A percentile compares a stretch with the other conserved stretches of the same genome.
Evolutionary conservation across 2,329 filamentous ascomycete species (phyloP).

Genomic region (Paracamarosporium sp.): DNA sequence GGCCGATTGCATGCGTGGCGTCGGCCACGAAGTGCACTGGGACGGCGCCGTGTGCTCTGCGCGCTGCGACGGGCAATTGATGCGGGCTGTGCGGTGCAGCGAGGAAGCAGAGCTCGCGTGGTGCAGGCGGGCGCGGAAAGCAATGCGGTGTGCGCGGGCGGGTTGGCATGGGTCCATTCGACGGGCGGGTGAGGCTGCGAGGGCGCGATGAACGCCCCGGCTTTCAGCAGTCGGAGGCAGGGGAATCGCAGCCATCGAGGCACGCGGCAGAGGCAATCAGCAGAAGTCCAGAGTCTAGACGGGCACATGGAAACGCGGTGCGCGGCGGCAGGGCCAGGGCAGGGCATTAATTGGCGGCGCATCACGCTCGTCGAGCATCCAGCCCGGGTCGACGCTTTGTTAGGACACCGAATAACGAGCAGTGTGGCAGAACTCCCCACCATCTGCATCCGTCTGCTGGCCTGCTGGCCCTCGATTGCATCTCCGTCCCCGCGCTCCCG

Average conservation of each 20-base stretch:
- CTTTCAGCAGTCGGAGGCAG: slow-evolving; percentile 8
- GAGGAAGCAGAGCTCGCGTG: no score
- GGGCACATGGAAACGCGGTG: not conserved
- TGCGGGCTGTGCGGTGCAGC: not conserved
- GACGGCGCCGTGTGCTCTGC: not conserved
- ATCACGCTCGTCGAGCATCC: slow-evolving; percentile 14
- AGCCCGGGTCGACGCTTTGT: slow-evolving; percentile 24
- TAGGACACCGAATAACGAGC: slow-evolving; percentile 11
- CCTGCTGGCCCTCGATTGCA: not conserved
- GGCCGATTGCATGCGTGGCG: not conserved
- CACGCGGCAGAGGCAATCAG: not conserved
- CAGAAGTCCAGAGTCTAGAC: not conserved
- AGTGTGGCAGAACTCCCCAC: slow-evolving; percentile 7
- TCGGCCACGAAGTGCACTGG: not conserved
- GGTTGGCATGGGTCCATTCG: slow-evolving; percentile 16
- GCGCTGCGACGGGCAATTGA: not conserved
- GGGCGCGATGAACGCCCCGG: slow-evolving; percentile 10
- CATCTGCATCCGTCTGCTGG: slow-evolving; percentile 1
- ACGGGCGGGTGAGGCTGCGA: slow-evolving; percentile 6
- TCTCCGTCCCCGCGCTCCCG: slow-evolving; percentile 7
- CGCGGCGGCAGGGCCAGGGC: not conserved
- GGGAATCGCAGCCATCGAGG: slow-evolving; percentile 8
- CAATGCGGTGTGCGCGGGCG: not conserved
- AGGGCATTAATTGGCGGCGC: slow-evolving; percentile 12
- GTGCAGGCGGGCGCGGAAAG: not conserved